phyloP scores from a whole-genome alignment of 345 rosid species.

The Sisymbrium altissimum region DNA sequence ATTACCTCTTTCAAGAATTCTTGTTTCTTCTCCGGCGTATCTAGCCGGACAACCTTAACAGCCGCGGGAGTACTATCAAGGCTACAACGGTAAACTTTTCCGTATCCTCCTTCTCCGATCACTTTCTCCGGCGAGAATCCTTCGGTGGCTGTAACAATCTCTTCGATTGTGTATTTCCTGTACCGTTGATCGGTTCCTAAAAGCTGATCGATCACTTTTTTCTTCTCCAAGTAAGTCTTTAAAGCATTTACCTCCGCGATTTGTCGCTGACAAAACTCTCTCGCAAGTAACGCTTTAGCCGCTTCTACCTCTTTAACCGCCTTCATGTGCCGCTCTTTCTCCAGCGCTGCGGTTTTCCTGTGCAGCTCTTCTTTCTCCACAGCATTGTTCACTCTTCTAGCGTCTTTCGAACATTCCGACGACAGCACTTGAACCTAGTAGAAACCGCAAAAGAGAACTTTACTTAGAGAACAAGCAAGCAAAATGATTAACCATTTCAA shows the following conservation, averaged over 20 bases:
- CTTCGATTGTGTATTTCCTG: slow-evolving; percentile 59
- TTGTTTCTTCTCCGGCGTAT: slow-evolving; percentile 54
- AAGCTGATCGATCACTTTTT: slow-evolving; percentile 56
- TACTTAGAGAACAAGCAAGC: slow-evolving; percentile 13
- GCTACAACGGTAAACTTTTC: slow-evolving; percentile 75
- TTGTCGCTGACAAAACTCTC: slow-evolving; percentile 57
- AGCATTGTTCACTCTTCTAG: slow-evolving; percentile 53
- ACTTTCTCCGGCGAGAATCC: slow-evolving; percentile 56
- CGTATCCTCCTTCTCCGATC: slow-evolving; percentile 86
- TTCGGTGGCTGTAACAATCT: slow-evolving; percentile 61
- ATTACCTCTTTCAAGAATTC: slow-evolving; percentile 88
- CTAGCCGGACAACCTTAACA: slow-evolving; percentile 60
- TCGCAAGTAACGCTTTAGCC: slow-evolving; percentile 59
- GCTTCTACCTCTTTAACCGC: slow-evolving; percentile 67
- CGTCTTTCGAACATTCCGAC: slow-evolving; percentile 55
- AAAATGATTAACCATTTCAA: not conserved
- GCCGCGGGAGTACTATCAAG: slow-evolving; percentile 87
- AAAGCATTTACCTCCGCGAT: slow-evolving; percentile 65
- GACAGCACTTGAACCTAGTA: slow-evolving; percentile 59
- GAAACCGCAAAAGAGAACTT: not conserved
- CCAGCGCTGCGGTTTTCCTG: slow-evolving; percentile 56
- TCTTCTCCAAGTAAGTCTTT: slow-evolving; percentile 62
- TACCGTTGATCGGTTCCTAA: slow-evolving; percentile 58
- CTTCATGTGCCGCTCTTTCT: slow-evolving; percentile 57
- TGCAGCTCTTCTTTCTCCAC: slow-evolving; percentile 58